Evolutionary conservation across 306 rosid species (phyloP), one percentile per base, ranked within the genome.

Genomic region (Biancaea sappan): DNA sequence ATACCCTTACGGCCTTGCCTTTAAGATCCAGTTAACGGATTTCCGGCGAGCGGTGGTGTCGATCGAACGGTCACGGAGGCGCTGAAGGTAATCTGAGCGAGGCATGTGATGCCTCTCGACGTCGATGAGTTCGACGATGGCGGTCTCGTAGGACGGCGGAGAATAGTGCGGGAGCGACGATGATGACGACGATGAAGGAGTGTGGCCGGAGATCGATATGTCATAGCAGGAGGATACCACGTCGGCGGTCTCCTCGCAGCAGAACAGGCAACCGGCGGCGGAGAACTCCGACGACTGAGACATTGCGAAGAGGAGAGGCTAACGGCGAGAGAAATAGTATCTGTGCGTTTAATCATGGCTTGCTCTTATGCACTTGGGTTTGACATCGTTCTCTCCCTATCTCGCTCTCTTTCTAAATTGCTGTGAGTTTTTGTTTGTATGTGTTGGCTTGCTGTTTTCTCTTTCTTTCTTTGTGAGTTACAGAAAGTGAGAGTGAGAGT

Each of bases 1-100:
- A 29, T 74, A 75, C 41, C 41, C 65, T 41, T 31, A 31, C 92
- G 72, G 24, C 41, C 65, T 41, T 31, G 16, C 92, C 87, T 83
- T 89, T 12, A 92, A 72, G 86, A 92, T 89, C 97, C 97, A 92
- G 86, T 76, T 80, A 68, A 89, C 75, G 77, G 96, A 85, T 71
- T 89, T 88, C 4, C 77, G 76, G 16, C 96, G 97, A 26, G 83
- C 76, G 5, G 81, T 80, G 63, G 67, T 25, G 79, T 86, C 88
- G 37, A 81, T 56, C 22, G 66, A 34, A 19, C 85, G 83, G 77
- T 83, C 73, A 21, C 83, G 83, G 72, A 73, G 80, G 8, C 86
- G 83, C 8, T 63, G 66, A n/a, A 80, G 76, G 40, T 92, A 89
- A 60, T 74, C 77, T 0, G 67, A 50, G 47, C 61, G 38, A 19